Percentiles rank a stretch among this genome's conserved stretches.
Evolutionary conservation across 129 eudicot genomes (phyloP).

Genomic region (Lactuca sativa): DNA sequence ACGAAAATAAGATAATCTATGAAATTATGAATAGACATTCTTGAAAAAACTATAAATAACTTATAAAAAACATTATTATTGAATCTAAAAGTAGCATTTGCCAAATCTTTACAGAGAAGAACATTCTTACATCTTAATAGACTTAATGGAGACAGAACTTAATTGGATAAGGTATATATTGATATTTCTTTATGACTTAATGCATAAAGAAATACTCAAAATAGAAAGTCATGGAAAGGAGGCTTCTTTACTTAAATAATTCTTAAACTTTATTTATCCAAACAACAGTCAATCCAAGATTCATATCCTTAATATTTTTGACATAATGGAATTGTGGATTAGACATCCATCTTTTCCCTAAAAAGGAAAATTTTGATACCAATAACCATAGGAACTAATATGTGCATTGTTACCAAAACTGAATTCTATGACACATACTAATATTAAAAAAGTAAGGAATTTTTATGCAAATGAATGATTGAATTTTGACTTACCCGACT

Average conservation of each 20-base stretch:
- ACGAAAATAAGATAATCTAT: no score
- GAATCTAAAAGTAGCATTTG: no score
- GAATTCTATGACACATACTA: background rate
- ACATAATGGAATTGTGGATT: no score
- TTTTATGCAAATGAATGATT: conserved; percentile 4
- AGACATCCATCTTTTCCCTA: no score
- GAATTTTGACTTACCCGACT: conserved; percentile 52
- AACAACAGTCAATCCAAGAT: background rate
- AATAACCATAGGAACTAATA: background rate
- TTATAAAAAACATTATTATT: no score
- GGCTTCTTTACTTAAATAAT: no score
- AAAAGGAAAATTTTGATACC: no score
- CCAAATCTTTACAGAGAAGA: background rate
- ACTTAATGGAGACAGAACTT: background rate
- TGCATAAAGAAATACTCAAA: background rate
- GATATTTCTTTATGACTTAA: background rate
- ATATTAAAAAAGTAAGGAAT: background rate
- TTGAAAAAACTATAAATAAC: no score
- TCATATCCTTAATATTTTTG: background rate
- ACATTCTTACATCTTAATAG: background rate
- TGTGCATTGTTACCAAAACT: background rate
- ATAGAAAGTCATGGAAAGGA: no score
- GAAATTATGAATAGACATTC: no score
- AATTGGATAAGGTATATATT: background rate
- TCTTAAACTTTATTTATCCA: background rate